phyloP scores from a whole-genome alignment of 2,329 filamentous ascomycete species.

The Epichloe gansuensis region DNA sequence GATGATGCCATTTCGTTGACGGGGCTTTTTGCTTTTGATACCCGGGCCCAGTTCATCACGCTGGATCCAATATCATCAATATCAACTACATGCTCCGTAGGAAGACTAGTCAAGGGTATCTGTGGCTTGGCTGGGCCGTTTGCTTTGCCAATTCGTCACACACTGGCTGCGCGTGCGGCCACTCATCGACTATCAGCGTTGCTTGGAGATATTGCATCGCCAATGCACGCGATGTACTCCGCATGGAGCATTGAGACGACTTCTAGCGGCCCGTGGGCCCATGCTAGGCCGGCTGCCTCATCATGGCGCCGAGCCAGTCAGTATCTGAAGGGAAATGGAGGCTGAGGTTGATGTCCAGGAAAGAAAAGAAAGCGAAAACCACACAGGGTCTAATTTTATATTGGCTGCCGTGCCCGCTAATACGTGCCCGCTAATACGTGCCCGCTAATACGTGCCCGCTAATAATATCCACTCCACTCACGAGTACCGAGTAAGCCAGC shows the following conservation, averaged over 20 bases:
- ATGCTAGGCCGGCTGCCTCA: background rate
- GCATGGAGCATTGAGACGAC: background rate
- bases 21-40: conserved; percentile 3
- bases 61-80: background rate
- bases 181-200: background rate
- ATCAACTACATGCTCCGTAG: background rate
- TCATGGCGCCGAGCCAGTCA: background rate
- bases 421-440: background rate
- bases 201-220: background rate
- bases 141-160: conserved; percentile 1
- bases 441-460: background rate
- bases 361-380: background rate
- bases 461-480: background rate
- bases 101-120: background rate
- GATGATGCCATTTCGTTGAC: background rate
- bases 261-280: background rate
- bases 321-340: background rate
- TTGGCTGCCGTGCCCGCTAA: background rate
- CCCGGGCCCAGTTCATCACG: background rate
- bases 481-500: background rate
- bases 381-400: background rate
- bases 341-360: background rate
- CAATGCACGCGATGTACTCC: background rate
- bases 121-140: background rate
- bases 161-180: background rate